Evolutionary conservation across 2,329 filamentous ascomycete genomes (phyloP).

Genomic region (Delphinella strobiligena): DNA sequence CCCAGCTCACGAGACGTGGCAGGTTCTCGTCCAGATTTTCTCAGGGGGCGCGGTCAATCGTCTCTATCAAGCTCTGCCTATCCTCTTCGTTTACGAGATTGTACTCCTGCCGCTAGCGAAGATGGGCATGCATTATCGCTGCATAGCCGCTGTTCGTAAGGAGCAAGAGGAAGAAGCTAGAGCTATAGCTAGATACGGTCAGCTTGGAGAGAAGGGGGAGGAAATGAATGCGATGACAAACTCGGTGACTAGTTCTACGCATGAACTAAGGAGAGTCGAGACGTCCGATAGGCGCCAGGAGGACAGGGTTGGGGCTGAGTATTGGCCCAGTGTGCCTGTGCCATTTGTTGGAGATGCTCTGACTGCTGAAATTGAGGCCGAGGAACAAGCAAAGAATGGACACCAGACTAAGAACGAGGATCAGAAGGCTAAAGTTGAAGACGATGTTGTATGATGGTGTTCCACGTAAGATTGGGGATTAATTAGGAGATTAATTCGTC

Average conservation of each 20-base stretch:
- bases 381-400: neutral
- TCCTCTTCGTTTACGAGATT: conserved; percentile 31
- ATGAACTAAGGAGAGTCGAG: too few relatives aligned
- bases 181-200: too few relatives aligned
- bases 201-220: conserved; percentile 1
- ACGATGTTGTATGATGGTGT: too few relatives aligned
- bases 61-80: conserved; percentile 28
- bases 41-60: conserved; percentile 29
- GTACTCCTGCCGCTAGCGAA: conserved; percentile 13
- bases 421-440: neutral
- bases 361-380: too few relatives aligned
- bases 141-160: conserved; percentile 6
- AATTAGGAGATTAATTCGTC: too few relatives aligned
- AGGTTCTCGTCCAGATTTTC: conserved; percentile 33
- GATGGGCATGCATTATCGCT: conserved; percentile 14
- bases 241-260: too few relatives aligned
- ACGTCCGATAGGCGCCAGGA: too few relatives aligned
- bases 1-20: conserved; percentile 30
- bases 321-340: neutral
- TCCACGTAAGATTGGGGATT: too few relatives aligned
- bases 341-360: neutral
- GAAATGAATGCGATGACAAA: neutral
- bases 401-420: neutral
- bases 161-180: conserved; percentile 7
- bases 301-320: too few relatives aligned